Evolutionary conservation across 129 eudicot species (phyloP), one percentile per base, ranked within the genome.

Genomic region (Sambucus nigra): DNA sequence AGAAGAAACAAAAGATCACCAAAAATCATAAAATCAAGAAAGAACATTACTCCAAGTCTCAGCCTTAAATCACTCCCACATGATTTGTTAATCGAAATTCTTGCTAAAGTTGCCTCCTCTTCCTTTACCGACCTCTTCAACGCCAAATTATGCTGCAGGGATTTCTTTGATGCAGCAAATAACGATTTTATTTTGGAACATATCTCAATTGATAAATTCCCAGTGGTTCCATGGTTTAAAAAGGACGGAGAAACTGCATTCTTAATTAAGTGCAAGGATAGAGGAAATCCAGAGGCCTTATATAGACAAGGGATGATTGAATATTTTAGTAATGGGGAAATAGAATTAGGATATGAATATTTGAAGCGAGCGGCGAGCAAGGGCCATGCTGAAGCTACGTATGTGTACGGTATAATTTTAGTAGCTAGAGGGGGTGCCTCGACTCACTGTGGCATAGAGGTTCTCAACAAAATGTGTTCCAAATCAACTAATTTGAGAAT

Each of bases 111-210:
- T 19, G 80, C 80, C 17, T 69, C 80, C 1, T 64, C 64, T 24
- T 74, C 80, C 9, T 74, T 74, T 45, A 74, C 80, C 0, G 80
- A 74, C 53, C 76, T 74, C 23, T 74, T 74, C 64, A 74, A 65
- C 48, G 80, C 80, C 47, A 69, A 69, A 65, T 61, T 69, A 59
- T 47, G 72, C 50, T 75, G 81, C 35, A 31, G 69, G 50, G 76
- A 75, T 31, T 69, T 75, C 46, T 66, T 65, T 8, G 76, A 69
- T 18, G 81, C 76, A 8, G 81, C 76, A 4, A 73, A 75, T 48
- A 57, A 69, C 5, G 73, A 75, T 23, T 69, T 57, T 42, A 75
- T 69, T 19, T 60, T 69, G 29, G 65, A 75, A 44, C 76, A 65
- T 42, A 70, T 75, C 22, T 64, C 81, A 2, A 69, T 69, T 1